phyloP scores from a whole-genome alignment of 768 basidiomycete genomes.

The Botryobasidium botryosum region DNA sequence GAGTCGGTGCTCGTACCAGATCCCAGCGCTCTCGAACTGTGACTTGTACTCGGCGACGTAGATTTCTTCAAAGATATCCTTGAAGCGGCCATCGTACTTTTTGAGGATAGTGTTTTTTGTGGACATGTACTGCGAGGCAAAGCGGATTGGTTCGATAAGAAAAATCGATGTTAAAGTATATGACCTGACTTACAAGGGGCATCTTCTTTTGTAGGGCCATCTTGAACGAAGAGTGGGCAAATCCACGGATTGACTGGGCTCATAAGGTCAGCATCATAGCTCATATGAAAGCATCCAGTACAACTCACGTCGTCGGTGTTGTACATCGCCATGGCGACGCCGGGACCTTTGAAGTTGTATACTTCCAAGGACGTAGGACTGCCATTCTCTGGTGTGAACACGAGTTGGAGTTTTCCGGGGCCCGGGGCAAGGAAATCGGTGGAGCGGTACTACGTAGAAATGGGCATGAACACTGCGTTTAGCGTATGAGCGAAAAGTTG shows the following conservation, averaged over 20 bases:
- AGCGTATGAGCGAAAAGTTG: neutral
- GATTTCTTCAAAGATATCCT: slow-evolving; percentile 97
- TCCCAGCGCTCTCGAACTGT: slow-evolving; percentile 47
- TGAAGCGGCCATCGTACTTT: slow-evolving; percentile 97
- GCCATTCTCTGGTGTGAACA: slow-evolving; percentile 68
- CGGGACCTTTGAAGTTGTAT: slow-evolving; percentile 83
- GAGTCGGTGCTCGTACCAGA: slow-evolving; percentile 91
- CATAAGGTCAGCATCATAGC: neutral
- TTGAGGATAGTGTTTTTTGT: slow-evolving; percentile 97
- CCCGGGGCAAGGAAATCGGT: slow-evolving; percentile 88
- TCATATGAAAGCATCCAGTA: neutral
- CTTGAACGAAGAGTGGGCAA: slow-evolving; percentile 96
- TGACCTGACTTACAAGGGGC: slow-evolving; percentile 16
- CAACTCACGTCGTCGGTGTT: slow-evolving; percentile 76
- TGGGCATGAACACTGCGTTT: neutral
- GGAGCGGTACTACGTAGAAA: slow-evolving; percentile 57
- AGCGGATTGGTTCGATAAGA: neutral
- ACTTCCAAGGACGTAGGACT: slow-evolving; percentile 55
- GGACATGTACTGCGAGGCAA: slow-evolving; percentile 59
- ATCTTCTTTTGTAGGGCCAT: slow-evolving; percentile 54
- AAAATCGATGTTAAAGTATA: neutral
- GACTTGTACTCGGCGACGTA: slow-evolving; percentile 66
- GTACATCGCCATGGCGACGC: slow-evolving; percentile 96
- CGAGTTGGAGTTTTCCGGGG: slow-evolving; percentile 83
- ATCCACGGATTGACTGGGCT: slow-evolving; percentile 69